A percentile compares a stretch with the other conserved stretches of the same genome.
Conservation (phyloP, 495 filamentous ascomycete genomes). For the Lepraria neglecta region DNA sequence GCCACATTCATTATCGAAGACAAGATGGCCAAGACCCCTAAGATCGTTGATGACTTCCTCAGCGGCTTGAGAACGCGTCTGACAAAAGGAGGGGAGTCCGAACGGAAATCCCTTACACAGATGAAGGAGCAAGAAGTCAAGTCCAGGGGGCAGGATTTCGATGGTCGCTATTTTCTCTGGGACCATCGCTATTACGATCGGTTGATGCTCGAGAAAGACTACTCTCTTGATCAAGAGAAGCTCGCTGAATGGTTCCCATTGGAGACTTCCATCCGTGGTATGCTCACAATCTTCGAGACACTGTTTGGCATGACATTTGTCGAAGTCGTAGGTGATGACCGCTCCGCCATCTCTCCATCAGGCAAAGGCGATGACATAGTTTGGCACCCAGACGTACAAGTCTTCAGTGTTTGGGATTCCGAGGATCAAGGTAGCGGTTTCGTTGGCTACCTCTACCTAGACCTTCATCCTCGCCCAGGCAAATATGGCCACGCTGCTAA, state of each 20-base stretch:
- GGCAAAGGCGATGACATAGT: constrained; percentile 59
- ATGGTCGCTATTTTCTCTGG: constrained; percentile 86
- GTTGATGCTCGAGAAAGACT: constrained; percentile 88
- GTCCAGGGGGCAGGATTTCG: constrained; percentile 45
- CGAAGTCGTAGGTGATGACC: constrained; percentile 60
- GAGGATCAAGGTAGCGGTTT: constrained; percentile 59
- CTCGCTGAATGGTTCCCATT: constrained; percentile 95
- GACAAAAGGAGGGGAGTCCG: constrained; percentile 68
- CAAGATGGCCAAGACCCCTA: constrained; percentile 93
- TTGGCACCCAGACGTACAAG: constrained; percentile 64
- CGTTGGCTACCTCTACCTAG: constrained; percentile 65
- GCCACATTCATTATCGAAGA: constrained; percentile 87
- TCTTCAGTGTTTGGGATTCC: constrained; percentile 68
- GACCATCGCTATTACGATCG: constrained; percentile 83
- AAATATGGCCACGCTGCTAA: constrained; percentile 71
- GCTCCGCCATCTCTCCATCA: constrained; percentile 47
- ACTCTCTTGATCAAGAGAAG: constrained; percentile 76
- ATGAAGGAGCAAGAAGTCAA: constrained; percentile 76
- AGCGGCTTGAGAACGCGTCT: constrained; percentile 70
- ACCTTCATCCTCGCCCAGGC: constrained; percentile 59
- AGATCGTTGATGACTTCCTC: constrained; percentile 79
- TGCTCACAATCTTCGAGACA: constrained; percentile 91
- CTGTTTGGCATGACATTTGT: constrained; percentile 90
- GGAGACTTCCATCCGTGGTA: constrained; percentile 72
- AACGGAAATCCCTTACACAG: constrained; percentile 62